Evolutionary conservation across 1,139 yeast species (phyloP).

Genomic region (Candida dubliniensis): DNA sequence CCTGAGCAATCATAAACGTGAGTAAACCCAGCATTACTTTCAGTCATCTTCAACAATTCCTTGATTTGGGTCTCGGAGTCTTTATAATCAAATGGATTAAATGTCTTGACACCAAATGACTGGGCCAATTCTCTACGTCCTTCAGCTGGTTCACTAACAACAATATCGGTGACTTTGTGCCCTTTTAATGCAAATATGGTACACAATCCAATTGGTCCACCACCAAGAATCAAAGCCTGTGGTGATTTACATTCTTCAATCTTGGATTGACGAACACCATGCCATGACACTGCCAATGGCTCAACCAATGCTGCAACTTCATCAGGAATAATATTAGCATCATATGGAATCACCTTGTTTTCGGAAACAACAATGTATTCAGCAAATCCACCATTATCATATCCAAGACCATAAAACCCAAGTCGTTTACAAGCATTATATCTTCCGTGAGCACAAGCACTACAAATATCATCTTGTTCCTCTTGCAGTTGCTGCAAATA

Average conservation of each 20-base stretch:
- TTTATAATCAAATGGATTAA: conserved; percentile 24
- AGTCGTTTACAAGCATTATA: conserved; percentile 48
- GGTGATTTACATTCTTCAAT: conserved; percentile 1
- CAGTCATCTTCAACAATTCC: conserved; percentile 37
- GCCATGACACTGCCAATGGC: conserved; percentile 61
- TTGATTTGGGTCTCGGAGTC: conserved; percentile 24
- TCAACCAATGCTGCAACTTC: conserved; percentile 58
- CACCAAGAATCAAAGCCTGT: conserved; percentile 44
- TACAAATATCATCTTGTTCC: conserved; percentile 23
- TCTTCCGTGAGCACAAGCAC: conserved; percentile 45
- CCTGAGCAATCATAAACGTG: conserved; percentile 66
- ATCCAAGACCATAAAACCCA: conserved; percentile 48
- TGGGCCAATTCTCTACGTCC: conserved; percentile 57
- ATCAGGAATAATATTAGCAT: conserved; percentile 42
- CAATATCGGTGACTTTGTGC: conserved; percentile 51
- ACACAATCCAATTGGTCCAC: conserved; percentile 64
- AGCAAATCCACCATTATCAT: conserved; percentile 51
- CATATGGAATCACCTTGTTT: conserved; percentile 46
- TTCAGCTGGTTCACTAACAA: conserved; percentile 61
- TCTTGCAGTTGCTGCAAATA: conserved; percentile 1
- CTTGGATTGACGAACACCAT: conserved; percentile 49
- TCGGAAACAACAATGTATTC: conserved; percentile 51
- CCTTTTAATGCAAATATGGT: conserved; percentile 58
- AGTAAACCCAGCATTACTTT: conserved; percentile 55
- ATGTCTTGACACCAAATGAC: conserved; percentile 47